A percentile compares a stretch with the other conserved stretches of the same genome.
Conservation (phyloP, 371 early-diverging fungal species). For the Smittium mucronatum region DNA sequence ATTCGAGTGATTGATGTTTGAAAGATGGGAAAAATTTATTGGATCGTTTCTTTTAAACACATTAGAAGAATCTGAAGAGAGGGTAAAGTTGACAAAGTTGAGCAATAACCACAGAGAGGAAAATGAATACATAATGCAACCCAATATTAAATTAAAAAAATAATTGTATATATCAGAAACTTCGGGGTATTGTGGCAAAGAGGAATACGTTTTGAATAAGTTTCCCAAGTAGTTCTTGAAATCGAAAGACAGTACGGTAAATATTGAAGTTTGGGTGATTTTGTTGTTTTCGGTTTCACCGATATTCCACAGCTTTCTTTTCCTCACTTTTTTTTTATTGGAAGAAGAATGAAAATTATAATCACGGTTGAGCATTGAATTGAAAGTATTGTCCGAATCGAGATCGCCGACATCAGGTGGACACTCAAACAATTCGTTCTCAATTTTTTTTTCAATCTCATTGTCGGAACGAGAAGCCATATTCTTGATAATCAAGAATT, state of each 20-base stretch:
- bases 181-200: not conserved
- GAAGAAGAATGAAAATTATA: not conserved
- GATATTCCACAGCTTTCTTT: not conserved
- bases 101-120: not conserved
- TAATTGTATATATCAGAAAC: not conserved
- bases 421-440: not conserved
- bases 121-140: not conserved
- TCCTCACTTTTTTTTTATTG: not conserved
- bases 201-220: not conserved
- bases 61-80: not conserved
- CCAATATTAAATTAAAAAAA: not conserved
- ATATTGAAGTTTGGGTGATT: not conserved
- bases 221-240: not conserved
- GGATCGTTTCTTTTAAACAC: not conserved
- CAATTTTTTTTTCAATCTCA: not conserved
- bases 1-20: not conserved
- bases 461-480: not conserved
- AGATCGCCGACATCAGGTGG: not conserved
- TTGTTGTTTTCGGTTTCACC: slow-evolving; percentile 3
- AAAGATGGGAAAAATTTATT: not conserved
- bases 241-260: not conserved
- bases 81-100: not conserved
- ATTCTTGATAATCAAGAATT: no score
- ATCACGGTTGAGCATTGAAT: not conserved
- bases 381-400: not conserved